Evolutionary conservation across 2,329 filamentous ascomycete species (phyloP), one percentile per base, ranked within the genome.

Genomic region (Metarhizium guizhouense): DNA sequence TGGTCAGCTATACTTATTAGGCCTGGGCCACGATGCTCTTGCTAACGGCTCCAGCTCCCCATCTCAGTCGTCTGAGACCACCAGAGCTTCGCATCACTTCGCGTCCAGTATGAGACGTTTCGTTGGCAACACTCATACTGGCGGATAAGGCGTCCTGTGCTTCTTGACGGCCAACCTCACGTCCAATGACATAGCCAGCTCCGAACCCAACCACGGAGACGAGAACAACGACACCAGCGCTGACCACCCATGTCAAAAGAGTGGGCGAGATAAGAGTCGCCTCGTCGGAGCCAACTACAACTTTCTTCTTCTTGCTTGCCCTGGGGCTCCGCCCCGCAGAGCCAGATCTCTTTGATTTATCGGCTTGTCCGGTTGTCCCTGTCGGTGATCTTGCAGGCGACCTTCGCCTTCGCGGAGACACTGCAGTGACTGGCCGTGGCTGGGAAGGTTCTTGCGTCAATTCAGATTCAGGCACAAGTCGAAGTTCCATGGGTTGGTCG

Each of bases 171-270:
- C 84, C 84, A 29, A 85, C 83, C 61, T 87, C 84, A 30, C 83
- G 75, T 5, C 85, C 84, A 57, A 86, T 83, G 29, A 86, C 83
- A 63, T 86, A 86, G 11, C 85, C 84, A 8, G 84, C 84, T 3
- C 84, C 83, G 61, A 88, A 87, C 2, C 84, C 84, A 38, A 87
- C 83, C 1, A 86, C 84, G 7, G 81, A 84, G 3, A 87, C 80
- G 11, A 88, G 74, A 8, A 87, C 83, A 2, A 87, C 81, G 1
- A 87, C 84, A 18, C 85, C 84, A 7, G 84, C 84, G 56, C 81
- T 83, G 54, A 87, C 76, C 6, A 84, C 81, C 81, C 83, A 86
- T 0, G 83, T 83, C 52, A 86, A 67, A 7, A 85, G 68, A 1
- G 83, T 85, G 38, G 83, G 82, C 52, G 78, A 83, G 53, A 85